These are phyloP conservation scores for Aspergillus persii DNA, from an alignment of 2,329 filamentous ascomycete species.

Conservation along the genomic window DNA sequence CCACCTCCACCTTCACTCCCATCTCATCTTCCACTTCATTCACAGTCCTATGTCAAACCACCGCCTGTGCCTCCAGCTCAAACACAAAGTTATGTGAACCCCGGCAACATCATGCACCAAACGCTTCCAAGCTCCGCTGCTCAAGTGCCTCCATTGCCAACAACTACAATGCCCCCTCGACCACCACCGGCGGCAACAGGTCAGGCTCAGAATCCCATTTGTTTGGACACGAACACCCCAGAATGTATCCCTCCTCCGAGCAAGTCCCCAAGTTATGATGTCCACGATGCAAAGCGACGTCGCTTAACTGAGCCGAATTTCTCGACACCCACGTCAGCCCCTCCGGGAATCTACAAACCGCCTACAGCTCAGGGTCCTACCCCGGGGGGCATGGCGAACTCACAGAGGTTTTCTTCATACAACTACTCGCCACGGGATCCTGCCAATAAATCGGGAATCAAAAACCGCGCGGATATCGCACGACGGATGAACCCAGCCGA, in stretches of 20 bases:
- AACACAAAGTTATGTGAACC: neutral
- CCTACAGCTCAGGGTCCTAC: neutral
- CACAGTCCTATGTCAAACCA: neutral
- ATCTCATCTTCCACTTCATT: neutral
- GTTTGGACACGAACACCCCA: neutral
- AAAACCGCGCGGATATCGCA: conserved; percentile 38
- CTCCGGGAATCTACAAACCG: neutral
- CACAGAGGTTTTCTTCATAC: conserved; percentile 6
- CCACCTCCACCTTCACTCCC: neutral
- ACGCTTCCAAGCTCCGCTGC: neutral
- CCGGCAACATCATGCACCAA: neutral
- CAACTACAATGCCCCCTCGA: neutral
- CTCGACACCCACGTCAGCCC: neutral
- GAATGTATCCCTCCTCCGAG: neutral
- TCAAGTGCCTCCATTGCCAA: neutral
- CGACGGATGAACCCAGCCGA: conserved; percentile 43
- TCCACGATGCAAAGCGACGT: conserved; percentile 13
- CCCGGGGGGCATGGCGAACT: neutral
- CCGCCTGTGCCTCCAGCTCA: neutral
- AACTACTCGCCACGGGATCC: conserved; percentile 10
- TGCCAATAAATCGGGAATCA: conserved; percentile 21
- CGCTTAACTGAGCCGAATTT: conserved; percentile 1
- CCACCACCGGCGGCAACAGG: conserved; percentile 1
- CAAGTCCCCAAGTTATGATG: neutral
- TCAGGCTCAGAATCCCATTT: neutral